phyloP scores from a whole-genome alignment of 2,329 filamentous ascomycete species.

The Eutypella sp. region DNA sequence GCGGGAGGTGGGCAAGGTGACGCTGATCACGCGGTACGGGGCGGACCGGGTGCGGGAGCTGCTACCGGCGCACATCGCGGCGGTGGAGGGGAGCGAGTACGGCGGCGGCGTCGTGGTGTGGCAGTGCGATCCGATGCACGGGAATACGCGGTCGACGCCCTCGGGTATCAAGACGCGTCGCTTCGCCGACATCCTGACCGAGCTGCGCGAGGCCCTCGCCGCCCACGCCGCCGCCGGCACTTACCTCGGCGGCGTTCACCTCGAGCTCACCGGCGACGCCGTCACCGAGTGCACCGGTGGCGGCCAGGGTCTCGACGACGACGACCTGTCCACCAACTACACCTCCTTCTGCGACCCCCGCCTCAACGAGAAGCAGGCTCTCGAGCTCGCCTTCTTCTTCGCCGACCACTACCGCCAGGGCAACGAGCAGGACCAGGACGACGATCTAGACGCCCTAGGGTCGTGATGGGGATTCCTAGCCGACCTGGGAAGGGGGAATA shows the following conservation, averaged over 20 bases:
- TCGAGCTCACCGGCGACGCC: slow-evolving; percentile 91
- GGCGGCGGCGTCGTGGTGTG: slow-evolving; percentile 72
- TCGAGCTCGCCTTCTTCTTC: slow-evolving; percentile 90
- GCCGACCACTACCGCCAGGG: slow-evolving; percentile 68
- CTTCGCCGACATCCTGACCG: slow-evolving; percentile 84
- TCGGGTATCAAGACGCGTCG: slow-evolving; percentile 85
- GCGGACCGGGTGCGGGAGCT: slow-evolving; percentile 69
- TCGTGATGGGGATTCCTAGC: too few relatives aligned
- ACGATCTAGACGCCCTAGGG: too few relatives aligned
- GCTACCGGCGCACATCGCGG: slow-evolving; percentile 80
- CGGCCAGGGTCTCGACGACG: slow-evolving; percentile 79
- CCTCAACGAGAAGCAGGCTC: slow-evolving; percentile 94
- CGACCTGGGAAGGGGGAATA: too few relatives aligned
- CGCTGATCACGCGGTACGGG: slow-evolving; percentile 92
- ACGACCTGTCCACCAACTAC: slow-evolving; percentile 85
- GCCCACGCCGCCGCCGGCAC: slow-evolving; percentile 82
- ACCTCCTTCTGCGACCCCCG: slow-evolving; percentile 94
- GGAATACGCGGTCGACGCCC: slow-evolving; percentile 65
- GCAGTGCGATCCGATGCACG: slow-evolving; percentile 99
- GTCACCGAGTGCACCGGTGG: slow-evolving; percentile 96
- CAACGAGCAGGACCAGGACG: too few relatives aligned
- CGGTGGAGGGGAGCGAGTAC: slow-evolving; percentile 75
- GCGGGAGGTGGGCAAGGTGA: slow-evolving; percentile 85
- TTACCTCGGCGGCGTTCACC: slow-evolving; percentile 88
- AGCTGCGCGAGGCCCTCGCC: slow-evolving; percentile 75